These are phyloP conservation scores for Pyrenochaeta sp. DNA, from an alignment of 2,329 filamentous ascomycete genomes.

Conservation along the genomic window DNA sequence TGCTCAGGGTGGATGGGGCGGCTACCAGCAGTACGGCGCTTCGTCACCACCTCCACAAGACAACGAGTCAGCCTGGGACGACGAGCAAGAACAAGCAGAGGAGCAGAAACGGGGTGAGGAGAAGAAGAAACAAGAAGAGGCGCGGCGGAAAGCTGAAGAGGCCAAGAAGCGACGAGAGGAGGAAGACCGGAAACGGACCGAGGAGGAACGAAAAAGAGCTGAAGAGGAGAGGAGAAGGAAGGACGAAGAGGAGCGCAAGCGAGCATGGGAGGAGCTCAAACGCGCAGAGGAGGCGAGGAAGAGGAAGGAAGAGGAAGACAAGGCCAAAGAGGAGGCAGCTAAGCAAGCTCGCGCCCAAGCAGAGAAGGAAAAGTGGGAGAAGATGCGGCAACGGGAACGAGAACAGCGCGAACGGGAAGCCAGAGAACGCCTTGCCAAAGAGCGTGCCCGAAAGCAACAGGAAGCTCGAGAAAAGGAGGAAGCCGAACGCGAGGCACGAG, in stretches of 20 bases:
- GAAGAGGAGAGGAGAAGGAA: conserved; percentile 47
- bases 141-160: conserved; percentile 50
- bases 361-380: conserved; percentile 62
- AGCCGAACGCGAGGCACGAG: conserved; percentile 45
- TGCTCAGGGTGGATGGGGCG: conserved; percentile 32
- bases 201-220: conserved; percentile 52
- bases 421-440: conserved; percentile 55
- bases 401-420: conserved; percentile 59
- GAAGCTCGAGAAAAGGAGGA: conserved; percentile 52
- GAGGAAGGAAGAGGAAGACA: conserved; percentile 49
- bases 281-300: conserved; percentile 45
- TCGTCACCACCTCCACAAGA: conserved; percentile 43
- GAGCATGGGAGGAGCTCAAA: conserved; percentile 49
- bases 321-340: conserved; percentile 59
- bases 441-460: conserved; percentile 51
- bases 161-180: conserved; percentile 32
- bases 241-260: conserved; percentile 56
- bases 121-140: conserved; percentile 63
- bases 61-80: conserved; percentile 41
- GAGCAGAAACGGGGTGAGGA: conserved; percentile 54
- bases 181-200: conserved; percentile 33
- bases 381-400: conserved; percentile 57
- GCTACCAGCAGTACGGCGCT: conserved; percentile 43
- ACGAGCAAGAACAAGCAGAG: conserved; percentile 53
- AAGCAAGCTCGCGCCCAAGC: conserved; percentile 55